Conservation (phyloP, 257 asterid genomes). For the Solanum peruvianum region DNA sequence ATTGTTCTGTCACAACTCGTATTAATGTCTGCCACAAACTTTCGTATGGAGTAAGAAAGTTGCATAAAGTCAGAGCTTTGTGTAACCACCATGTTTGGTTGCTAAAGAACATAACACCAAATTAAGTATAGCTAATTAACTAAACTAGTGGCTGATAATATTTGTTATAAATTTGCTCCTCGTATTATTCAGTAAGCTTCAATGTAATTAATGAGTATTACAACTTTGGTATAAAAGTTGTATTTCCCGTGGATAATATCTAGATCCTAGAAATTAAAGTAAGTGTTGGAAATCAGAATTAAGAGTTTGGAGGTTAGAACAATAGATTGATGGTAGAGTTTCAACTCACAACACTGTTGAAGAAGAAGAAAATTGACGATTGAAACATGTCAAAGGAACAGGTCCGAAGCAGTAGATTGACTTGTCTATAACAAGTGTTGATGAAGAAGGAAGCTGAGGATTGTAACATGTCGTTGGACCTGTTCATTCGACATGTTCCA, state of each 20-base stretch:
- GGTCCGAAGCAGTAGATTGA: too few species aligned
- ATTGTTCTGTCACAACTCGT: rapidly evolving
- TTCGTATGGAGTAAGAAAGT: not conserved
- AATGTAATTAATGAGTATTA: not conserved
- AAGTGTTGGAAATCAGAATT: too few species aligned
- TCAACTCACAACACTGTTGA: too few species aligned
- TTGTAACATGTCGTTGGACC: too few species aligned
- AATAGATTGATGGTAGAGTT: too few species aligned
- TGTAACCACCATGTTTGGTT: not conserved
- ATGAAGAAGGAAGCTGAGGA: too few species aligned
- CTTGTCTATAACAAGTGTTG: too few species aligned
- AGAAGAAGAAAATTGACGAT: too few species aligned
- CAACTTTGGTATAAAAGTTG: not conserved
- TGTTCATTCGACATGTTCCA: too few species aligned
- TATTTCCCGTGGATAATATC: not conserved
- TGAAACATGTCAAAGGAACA: too few species aligned
- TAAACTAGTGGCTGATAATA: not conserved
- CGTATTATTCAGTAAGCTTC: not conserved
- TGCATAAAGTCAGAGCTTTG: not conserved
- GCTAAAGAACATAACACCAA: not conserved
- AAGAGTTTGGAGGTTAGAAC: too few species aligned
- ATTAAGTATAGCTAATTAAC: not conserved
- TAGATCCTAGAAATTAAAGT: not conserved
- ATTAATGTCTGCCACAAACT: not conserved
- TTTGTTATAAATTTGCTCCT: not conserved